A percentile compares a stretch with the other conserved stretches of the same genome.
These are phyloP conservation scores for Alternaria longipes DNA, from an alignment of 2,329 filamentous ascomycete species.

Conservation along the genomic window DNA sequence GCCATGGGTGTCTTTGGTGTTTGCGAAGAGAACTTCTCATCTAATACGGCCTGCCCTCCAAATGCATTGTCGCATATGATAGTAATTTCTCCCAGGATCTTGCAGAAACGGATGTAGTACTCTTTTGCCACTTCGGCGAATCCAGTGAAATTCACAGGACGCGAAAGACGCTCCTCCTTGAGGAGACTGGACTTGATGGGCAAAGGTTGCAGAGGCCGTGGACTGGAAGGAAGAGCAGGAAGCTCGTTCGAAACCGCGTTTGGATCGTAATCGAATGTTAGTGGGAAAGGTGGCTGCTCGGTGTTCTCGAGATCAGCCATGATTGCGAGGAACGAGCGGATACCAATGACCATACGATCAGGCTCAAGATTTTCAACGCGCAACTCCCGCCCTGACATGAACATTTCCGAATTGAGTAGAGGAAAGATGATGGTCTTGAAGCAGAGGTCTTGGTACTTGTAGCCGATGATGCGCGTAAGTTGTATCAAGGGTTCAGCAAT, in stretches of 20 bases:
- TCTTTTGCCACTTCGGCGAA: constrained; percentile 81
- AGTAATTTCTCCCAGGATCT: constrained; percentile 94
- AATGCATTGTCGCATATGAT: constrained; percentile 97
- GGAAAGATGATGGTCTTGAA: constrained; percentile 95
- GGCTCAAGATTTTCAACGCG: constrained; percentile 94
- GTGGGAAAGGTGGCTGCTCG: constrained; percentile 85
- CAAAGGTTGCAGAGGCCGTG: constrained; percentile 43
- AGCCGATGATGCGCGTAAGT: constrained; percentile 92
- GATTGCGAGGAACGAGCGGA: constrained; percentile 89
- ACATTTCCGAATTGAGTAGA: constrained; percentile 90
- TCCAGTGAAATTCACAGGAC: constrained; percentile 66
- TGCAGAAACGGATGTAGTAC: constrained; percentile 90
- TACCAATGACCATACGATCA: constrained; percentile 96
- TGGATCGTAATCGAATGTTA: constrained; percentile 64
- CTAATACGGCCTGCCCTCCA: constrained; percentile 91
- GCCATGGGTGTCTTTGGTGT: constrained; percentile 94
- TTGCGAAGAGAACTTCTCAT: constrained; percentile 90
- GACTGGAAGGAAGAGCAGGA: constrained; percentile 44
- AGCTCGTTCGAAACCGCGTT: constrained; percentile 52
- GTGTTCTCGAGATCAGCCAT: constrained; percentile 92
- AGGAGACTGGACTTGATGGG: constrained; percentile 51
- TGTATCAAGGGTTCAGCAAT: constrained; percentile 92
- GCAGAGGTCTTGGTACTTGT: constrained; percentile 91
- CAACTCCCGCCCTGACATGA: constrained; percentile 77
- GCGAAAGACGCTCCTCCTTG: constrained; percentile 72